Evolutionary conservation across 805 yeast species (phyloP), one percentile per base, ranked within the genome.

Genomic region (Saccharomycopsis schoenii): DNA sequence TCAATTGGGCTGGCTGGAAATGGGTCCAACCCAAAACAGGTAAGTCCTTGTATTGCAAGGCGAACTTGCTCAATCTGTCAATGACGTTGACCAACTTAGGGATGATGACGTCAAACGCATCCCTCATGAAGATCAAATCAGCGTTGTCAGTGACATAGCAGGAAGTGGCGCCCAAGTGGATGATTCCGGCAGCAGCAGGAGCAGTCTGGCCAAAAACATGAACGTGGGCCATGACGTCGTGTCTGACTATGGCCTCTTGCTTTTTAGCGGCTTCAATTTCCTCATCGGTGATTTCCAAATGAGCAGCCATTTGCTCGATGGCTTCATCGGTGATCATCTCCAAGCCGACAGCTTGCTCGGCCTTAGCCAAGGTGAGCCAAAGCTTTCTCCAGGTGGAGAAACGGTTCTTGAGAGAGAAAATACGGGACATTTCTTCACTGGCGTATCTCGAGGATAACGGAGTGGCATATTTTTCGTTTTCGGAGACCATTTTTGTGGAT

Each of bases 21-120:
- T 94, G 99, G 61, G 99, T 94, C 98, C 98, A 94, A 41, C 99
- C 99, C 67, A 94, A 81, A 54, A 92, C 97, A 42, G 99, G 98
- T 75, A 92, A 75, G 74, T 94, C 98, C 78, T 94, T 94, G 80
- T 93, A 83, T 74, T 88, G 84, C 66, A 90, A 72, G 55, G 99
- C 98, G 74, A 94, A 94, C 72, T 88, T 78, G 63, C 90, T 76
- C 72, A 94, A 80, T 75, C 97, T 83, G 80, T 92, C 87, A 68
- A 94, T 94, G 66, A 94, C 98, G 69, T 94, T 94, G 68, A 91
- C 98, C 68, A 94, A 82, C 76, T 94, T 94, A 65, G 97, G 97
- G 72, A 94, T 91, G 69, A 94, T 76, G 43, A 94, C 75, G 68
- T 94, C 99, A 71, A 91, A 88, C 24, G 97, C 99, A 70, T 94